Evolutionary conservation across 305 asterid species (phyloP).

Genomic region (Fraxinus velutina): DNA sequence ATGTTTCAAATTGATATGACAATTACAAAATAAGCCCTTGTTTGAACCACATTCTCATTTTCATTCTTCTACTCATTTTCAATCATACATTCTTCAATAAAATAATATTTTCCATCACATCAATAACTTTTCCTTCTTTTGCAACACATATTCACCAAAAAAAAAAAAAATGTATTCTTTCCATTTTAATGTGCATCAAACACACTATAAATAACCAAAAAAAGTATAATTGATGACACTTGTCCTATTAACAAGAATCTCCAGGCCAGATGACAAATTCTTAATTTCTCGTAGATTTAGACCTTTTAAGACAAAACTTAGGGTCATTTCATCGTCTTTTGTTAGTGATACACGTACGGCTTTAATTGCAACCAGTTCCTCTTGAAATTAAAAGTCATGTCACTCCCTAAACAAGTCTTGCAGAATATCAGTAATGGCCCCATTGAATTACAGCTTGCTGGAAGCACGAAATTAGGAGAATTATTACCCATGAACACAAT

Average conservation of each 20-base stretch:
- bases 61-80: no score
- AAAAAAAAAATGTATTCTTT: no score
- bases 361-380: not conserved
- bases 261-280: not conserved
- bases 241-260: not conserved
- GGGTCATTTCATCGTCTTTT: not conserved
- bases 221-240: not conserved
- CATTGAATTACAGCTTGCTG: not conserved
- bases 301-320: no score
- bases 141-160: no score
- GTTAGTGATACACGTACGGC: not conserved
- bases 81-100: no score
- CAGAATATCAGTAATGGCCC: not conserved
- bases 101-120: no score
- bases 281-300: not conserved
- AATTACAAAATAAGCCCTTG: not conserved
- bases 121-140: no score
- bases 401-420: not conserved
- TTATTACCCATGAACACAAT: not conserved
- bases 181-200: no score
- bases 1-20: not conserved
- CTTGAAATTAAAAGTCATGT: not conserved
- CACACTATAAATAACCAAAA: not conserved
- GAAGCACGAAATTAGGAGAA: not conserved
- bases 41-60: no score